These are phyloP conservation scores for Verbena officinalis DNA, from an alignment of 257 asterid species.

Conservation along the genomic window DNA sequence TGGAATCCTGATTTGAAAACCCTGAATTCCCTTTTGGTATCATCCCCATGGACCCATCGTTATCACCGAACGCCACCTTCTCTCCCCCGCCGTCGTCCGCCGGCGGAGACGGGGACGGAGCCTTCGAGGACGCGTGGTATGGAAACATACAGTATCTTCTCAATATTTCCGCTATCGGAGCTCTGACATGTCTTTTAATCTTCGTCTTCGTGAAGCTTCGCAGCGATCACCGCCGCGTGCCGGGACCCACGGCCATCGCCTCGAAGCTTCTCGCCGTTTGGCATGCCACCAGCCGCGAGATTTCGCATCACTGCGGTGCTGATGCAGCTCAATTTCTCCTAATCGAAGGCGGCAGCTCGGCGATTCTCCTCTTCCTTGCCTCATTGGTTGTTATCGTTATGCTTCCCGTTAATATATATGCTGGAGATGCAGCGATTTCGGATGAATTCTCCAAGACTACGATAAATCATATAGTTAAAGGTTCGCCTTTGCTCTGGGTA, in stretches of 20 bases:
- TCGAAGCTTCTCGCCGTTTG: slow-evolving; percentile 95
- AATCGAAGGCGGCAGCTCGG: slow-evolving; percentile 91
- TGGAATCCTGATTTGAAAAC: slow-evolving; percentile 27
- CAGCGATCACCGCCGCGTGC: slow-evolving; percentile 94
- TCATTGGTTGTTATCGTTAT: slow-evolving; percentile 56
- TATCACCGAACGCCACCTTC: slow-evolving; percentile 32
- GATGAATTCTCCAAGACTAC: slow-evolving; percentile 95
- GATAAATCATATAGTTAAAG: slow-evolving; percentile 74
- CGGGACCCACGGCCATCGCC: slow-evolving; percentile 79
- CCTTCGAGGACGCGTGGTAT: slow-evolving; percentile 73
- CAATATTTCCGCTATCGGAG: slow-evolving; percentile 93
- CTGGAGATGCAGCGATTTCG: slow-evolving; percentile 67
- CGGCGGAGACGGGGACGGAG: slow-evolving; percentile 52
- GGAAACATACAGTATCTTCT: slow-evolving; percentile 90
- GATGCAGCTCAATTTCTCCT: slow-evolving; percentile 94
- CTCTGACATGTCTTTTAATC: slow-evolving; percentile 80
- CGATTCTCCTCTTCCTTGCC: slow-evolving; percentile 69
- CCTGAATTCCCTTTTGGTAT: slow-evolving; percentile 22
- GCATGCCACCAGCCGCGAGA: slow-evolving; percentile 95
- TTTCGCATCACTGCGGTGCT: slow-evolving; percentile 94
- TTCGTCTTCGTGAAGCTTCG: slow-evolving; percentile 93
- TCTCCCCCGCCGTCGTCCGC: slow-evolving; percentile 59
- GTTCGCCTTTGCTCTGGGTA: slow-evolving; percentile 91
- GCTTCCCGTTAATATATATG: slow-evolving; percentile 80
- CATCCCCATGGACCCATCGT: slow-evolving; percentile 43